Evolutionary conservation across 257 asterid species (phyloP).

Genomic region (Solanum pinnatisectum): DNA sequence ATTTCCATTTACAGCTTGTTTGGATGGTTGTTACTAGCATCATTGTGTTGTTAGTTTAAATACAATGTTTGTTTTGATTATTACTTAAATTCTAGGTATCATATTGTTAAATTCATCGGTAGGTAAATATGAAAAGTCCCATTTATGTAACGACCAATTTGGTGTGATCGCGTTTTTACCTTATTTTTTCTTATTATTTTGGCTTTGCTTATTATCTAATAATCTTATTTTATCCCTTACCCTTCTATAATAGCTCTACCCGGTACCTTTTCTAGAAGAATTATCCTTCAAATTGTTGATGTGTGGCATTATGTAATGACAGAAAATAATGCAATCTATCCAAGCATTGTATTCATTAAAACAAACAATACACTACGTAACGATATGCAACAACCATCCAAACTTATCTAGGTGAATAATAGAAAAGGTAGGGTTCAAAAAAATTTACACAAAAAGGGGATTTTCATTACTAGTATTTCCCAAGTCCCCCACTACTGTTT

Average conservation of each 20-base stretch:
- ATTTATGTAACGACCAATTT: not conserved
- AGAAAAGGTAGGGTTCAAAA: not conserved
- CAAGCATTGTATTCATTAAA: not conserved
- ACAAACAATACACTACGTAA: not conserved
- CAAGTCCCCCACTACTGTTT: not conserved
- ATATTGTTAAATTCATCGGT: not conserved
- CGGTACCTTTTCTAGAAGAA: not conserved
- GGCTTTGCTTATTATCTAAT: not conserved
- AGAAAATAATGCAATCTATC: not conserved
- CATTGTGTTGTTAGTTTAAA: not conserved
- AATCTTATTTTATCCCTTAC: not conserved
- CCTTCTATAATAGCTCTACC: not conserved
- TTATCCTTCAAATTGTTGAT: not conserved
- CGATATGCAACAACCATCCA: not conserved
- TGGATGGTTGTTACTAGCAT: not conserved
- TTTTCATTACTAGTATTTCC: not conserved
- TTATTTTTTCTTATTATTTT: not conserved
- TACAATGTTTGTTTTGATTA: not conserved
- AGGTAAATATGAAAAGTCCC: not conserved
- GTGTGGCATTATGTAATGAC: not conserved
- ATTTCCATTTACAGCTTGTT: not conserved
- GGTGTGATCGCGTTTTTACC: not conserved
- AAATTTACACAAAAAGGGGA: not conserved
- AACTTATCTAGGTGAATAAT: not conserved
- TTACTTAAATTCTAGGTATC: not conserved